Conservation (phyloP, 257 asterid species). For the Primulina tabacum region DNA sequence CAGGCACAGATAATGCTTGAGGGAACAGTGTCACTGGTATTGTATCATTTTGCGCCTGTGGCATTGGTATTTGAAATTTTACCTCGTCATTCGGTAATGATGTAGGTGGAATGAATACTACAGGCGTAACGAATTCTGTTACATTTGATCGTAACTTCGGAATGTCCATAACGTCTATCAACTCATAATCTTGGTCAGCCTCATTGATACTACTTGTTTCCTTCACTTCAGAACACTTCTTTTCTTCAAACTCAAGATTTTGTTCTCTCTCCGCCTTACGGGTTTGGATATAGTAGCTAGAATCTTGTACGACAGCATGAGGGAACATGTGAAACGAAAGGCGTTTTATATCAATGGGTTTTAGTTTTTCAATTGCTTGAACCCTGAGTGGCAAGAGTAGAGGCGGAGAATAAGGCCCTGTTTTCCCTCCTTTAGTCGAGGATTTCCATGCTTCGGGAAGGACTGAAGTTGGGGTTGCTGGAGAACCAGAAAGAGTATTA, state of each 20-base stretch:
- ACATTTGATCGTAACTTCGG: slow-evolving; percentile 27
- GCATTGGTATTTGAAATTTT: slow-evolving; percentile 17
- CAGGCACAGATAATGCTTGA: slow-evolving; percentile 1
- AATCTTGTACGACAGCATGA: slow-evolving; percentile 45
- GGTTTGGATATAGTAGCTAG: slow-evolving; percentile 30
- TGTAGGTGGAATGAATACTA: slow-evolving; percentile 12
- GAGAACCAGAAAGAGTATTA: slow-evolving; percentile 46
- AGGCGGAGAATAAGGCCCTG: slow-evolving; percentile 48
- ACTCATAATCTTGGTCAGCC: slow-evolving; percentile 33
- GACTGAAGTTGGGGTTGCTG: slow-evolving; percentile 88
- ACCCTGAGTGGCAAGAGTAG: slow-evolving; percentile 53
- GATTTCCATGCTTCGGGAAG: slow-evolving; percentile 44
- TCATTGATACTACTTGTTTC: slow-evolving; percentile 17
- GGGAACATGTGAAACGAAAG: slow-evolving; percentile 75
- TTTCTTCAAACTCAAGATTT: slow-evolving; percentile 14
- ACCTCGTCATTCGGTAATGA: slow-evolving; percentile 15
- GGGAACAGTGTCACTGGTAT: slow-evolving; percentile 10
- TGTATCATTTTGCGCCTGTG: slow-evolving; percentile 6
- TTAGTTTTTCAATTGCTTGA: slow-evolving; percentile 66
- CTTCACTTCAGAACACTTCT: slow-evolving; percentile 25
- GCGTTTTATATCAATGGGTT: slow-evolving; percentile 74
- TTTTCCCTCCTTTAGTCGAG: slow-evolving; percentile 28
- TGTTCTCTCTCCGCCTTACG: slow-evolving; percentile 25
- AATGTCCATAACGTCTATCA: slow-evolving; percentile 32
- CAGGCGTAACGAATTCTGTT: slow-evolving; percentile 5